A percentile compares a stretch with the other conserved stretches of the same genome.
These are phyloP conservation scores for Colletotrichum ledebouriae DNA, from an alignment of 2,329 filamentous ascomycete species.

Conservation along the genomic window DNA sequence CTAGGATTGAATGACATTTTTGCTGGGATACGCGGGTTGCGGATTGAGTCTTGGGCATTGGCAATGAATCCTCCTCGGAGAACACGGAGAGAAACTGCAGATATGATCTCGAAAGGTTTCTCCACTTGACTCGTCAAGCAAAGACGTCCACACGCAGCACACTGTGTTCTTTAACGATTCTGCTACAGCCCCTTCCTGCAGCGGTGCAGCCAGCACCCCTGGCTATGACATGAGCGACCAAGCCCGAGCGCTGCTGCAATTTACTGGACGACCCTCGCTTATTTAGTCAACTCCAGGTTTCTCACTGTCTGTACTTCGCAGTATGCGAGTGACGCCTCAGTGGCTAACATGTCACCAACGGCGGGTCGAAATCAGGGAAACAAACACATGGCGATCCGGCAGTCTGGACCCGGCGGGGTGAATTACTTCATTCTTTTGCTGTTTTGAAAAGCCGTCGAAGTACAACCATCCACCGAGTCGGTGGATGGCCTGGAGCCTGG, in stretches of 20 bases:
- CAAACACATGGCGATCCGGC: conserved; percentile 25
- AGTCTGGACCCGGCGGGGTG: conserved; percentile 30
- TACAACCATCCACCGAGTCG: neutral
- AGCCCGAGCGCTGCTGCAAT: neutral
- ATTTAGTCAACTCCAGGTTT: neutral
- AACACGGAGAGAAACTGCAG: neutral
- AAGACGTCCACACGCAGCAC: conserved; percentile 3
- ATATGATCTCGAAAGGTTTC: too few relatives aligned
- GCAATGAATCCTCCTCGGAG: too few relatives aligned
- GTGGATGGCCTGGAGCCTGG: too few relatives aligned
- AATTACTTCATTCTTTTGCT: conserved; percentile 1
- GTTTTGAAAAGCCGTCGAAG: neutral
- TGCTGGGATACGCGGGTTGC: neutral
- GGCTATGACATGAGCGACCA: conserved; percentile 15
- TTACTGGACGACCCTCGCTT: conserved; percentile 11
- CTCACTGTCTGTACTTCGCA: neutral
- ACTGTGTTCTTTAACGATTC: conserved; percentile 26
- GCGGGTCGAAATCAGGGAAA: conserved; percentile 18
- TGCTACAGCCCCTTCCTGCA: conserved; percentile 22
- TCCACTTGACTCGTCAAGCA: neutral
- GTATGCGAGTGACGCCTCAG: conserved; percentile 7
- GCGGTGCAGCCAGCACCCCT: conserved; percentile 22
- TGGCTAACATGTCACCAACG: conserved; percentile 23
- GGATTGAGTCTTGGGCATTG: too few relatives aligned
- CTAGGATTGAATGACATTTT: conserved; percentile 11